Percentiles rank a stretch among this genome's conserved stretches.
phyloP scores from a whole-genome alignment of 2,329 filamentous ascomycete genomes.

The Monosporascus sp. region DNA sequence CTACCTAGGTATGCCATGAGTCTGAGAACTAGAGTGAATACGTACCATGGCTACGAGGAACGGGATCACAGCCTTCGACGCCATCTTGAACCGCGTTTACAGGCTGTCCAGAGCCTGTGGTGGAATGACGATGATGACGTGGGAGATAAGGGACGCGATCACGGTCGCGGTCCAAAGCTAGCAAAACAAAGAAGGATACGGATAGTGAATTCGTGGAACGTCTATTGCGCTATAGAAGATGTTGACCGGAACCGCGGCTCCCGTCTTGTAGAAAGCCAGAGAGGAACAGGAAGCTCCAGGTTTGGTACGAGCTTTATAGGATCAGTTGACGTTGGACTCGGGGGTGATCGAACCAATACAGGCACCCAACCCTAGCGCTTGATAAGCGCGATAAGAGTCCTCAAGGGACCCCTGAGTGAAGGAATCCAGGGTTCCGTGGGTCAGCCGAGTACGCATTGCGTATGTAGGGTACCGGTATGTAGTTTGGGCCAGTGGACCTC shows the following conservation, averaged over 20 bases:
- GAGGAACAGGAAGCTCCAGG: no score
- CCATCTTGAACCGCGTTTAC: conserved; percentile 47
- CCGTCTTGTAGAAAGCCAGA: not conserved
- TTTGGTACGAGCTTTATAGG: no score
- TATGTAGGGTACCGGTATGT: not conserved
- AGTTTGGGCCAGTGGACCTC: not conserved
- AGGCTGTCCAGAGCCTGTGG: not conserved
- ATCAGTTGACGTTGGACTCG: no score
- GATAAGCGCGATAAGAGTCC: not conserved
- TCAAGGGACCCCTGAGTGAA: not conserved
- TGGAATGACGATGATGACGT: not conserved
- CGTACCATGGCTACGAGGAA: conserved; percentile 73
- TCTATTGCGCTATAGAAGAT: not conserved
- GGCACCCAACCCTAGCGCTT: not conserved
- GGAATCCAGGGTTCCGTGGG: not conserved
- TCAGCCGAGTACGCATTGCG: not conserved
- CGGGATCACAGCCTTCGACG: conserved; percentile 66
- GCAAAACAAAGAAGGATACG: not conserved
- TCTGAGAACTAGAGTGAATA: no score
- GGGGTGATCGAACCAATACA: no score
- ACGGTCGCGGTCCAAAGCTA: not conserved
- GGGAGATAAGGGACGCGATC: not conserved
- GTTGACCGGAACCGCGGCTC: not conserved
- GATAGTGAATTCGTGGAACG: not conserved
- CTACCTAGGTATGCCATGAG: no score